Conservation (phyloP, 768 basidiomycete species). For the Suillus brevipes region DNA sequence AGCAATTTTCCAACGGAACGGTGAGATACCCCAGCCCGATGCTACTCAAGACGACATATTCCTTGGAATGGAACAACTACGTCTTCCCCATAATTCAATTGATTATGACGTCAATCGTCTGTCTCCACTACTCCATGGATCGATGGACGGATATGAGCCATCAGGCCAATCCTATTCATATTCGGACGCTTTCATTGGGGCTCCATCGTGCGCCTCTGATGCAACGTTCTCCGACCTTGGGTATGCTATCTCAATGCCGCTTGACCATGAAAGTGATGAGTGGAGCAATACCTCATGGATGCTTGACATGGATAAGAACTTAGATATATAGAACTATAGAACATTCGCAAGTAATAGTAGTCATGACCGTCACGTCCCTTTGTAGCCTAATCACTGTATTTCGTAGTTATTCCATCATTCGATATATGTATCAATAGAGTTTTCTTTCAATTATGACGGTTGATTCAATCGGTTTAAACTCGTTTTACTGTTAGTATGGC, state of each 20-base stretch:
- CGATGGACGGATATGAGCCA: not conserved
- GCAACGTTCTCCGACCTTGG: not conserved
- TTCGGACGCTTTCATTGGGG: not conserved
- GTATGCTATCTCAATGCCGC: not conserved
- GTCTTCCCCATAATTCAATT: not conserved
- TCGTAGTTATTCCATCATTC: not conserved
- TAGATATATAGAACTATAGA: not conserved
- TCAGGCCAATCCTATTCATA: not conserved
- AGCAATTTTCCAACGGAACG: slow-evolving; percentile 18
- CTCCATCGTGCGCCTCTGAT: not conserved
- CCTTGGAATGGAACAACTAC: slow-evolving; percentile 10
- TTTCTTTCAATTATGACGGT: not conserved
- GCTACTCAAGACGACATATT: not conserved
- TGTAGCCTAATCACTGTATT: not conserved
- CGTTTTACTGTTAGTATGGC: not conserved
- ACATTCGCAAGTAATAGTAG: not conserved
- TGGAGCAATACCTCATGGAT: slow-evolving; percentile 3
- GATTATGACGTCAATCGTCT: not conserved
- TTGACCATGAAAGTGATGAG: not conserved
- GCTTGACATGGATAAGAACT: not conserved
- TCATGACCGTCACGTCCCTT: not conserved
- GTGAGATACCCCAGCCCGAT: not conserved
- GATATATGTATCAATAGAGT: slow-evolving; percentile 1
- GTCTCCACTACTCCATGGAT: not conserved
- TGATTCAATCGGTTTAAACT: not conserved